Conservation (phyloP, 1,284 basidiomycete genomes). For the Inonotus obliquus region DNA sequence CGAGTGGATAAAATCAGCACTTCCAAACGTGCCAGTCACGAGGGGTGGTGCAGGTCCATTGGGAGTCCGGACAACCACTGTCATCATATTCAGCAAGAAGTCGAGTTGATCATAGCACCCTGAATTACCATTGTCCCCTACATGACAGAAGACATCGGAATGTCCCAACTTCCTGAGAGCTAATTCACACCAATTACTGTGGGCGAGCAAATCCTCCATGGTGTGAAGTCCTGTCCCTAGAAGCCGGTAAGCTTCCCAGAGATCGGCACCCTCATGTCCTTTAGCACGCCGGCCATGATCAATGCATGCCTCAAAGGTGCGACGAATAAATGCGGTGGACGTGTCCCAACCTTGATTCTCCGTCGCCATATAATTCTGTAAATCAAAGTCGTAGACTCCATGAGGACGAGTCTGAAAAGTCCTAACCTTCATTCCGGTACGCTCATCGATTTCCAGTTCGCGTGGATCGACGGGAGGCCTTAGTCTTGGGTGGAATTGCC, state of each 20-base stretch:
- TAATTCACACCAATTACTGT: constrained; percentile 78
- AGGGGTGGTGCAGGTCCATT: constrained; percentile 71
- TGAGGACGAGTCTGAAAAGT: background rate
- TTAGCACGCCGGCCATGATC: constrained; percentile 51
- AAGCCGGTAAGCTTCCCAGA: constrained; percentile 71
- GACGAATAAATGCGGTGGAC: constrained; percentile 70
- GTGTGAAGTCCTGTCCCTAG: constrained; percentile 71
- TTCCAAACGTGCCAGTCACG: constrained; percentile 82
- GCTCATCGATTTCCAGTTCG: constrained; percentile 77
- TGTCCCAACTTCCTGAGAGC: constrained; percentile 71
- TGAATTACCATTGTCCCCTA: constrained; percentile 63
- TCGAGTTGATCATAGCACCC: background rate
- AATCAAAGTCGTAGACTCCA: background rate
- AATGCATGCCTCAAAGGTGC: constrained; percentile 62
- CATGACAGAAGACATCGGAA: constrained; percentile 77
- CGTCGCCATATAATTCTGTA: constrained; percentile 53
- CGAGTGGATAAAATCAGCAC: constrained; percentile 74
- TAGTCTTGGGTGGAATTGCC: constrained; percentile 61
- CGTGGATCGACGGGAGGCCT: constrained; percentile 67
- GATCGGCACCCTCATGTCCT: constrained; percentile 50
- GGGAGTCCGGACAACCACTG: constrained; percentile 62
- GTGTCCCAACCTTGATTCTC: constrained; percentile 74
- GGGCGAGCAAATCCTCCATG: constrained; percentile 74
- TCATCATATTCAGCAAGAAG: background rate
- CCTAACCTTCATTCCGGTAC: constrained; percentile 82